A percentile compares a stretch with the other conserved stretches of the same genome.
Conservation (phyloP, 495 filamentous ascomycete species). For the Neurospora sp. region DNA sequence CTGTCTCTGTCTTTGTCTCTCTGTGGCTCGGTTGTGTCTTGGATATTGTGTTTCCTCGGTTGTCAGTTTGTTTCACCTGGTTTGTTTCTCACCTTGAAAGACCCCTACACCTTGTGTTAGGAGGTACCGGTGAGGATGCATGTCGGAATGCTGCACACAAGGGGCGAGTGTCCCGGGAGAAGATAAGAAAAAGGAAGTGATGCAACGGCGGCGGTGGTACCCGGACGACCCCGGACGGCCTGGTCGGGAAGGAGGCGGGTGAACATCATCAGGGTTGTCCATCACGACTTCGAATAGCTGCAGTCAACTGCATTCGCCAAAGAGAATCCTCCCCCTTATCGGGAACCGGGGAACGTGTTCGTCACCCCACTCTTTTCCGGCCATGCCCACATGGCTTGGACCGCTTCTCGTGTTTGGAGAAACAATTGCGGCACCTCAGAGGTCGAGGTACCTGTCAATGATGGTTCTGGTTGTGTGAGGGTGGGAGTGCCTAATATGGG, state of each 20-base stretch:
- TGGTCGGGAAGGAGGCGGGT: background rate
- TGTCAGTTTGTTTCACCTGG: background rate
- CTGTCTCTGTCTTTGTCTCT: background rate
- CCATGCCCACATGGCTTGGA: constrained; percentile 10
- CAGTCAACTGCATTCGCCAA: constrained; percentile 6
- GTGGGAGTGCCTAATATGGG: constrained; percentile 12
- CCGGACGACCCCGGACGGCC: background rate
- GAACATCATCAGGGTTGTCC: background rate
- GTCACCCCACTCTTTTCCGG: constrained; percentile 9
- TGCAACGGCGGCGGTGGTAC: background rate
- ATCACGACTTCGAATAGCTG: background rate
- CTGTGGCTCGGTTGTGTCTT: background rate
- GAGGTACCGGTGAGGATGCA: background rate
- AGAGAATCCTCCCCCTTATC: constrained; percentile 14
- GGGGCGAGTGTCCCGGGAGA: background rate
- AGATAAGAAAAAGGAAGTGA: background rate
- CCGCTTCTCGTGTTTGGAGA: background rate
- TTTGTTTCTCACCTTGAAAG: background rate
- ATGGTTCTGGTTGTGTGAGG: constrained; percentile 5
- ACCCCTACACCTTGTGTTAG: background rate
- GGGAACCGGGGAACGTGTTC: constrained; percentile 11
- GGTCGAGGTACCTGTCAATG: constrained; percentile 12
- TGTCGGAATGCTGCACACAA: background rate
- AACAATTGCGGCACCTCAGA: background rate
- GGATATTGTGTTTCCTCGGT: background rate